Base-by-base conservation (phyloP, 2,329 filamentous ascomycete genomes). In the Beauveria asiatica region DNA sequence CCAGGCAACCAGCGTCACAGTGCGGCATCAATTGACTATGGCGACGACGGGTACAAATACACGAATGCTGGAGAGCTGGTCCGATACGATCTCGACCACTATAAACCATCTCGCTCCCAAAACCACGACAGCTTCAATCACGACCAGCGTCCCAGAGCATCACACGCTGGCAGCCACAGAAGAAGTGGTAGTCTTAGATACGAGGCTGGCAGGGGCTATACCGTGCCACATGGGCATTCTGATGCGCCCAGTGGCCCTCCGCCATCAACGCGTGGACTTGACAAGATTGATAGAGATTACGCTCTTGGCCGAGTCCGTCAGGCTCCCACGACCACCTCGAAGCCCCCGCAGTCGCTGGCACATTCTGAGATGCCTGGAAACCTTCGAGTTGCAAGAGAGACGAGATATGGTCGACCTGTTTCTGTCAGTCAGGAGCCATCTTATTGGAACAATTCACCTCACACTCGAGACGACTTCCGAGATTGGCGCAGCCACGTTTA, bases 241-340 rank as follows among this genome's bases (percentile, higher is more conserved):
- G 74, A 76, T 61, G 78, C 80, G 16, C 68, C 73, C 25, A 70
- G 80, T 37, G 79, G 81, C 0, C 88, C 87, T 2, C 88, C 89
- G 10, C 86, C 86, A 5, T 83, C 85, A 5, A 89, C 84, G 3
- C 79, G 87, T 65, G 88, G 86, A 0, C 84, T 91, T 64, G 88
- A 90, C 66, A 88, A 84, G 72, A 82, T 89, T 64, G 82, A 82
- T 65, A 76, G 81, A 61, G 51, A 74, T 7, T 83, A 83, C 63
- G 80, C 82, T 25, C 79, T 45, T 65, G 56, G 53, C 33, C 21
- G 54, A 30, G 56, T 46, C 17, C 55, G 70, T 9, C 69, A 73
- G 6, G 72, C 80, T 16, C 75, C 77, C 0, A 76, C 78, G 8
- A 66, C 73, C 27, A 76, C 71, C n/a, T 73, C 76, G 4, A 68